Evolutionary conservation across 345 rosid genomes (phyloP), one percentile per base, ranked within the genome.

Genomic region (Zanthoxylum bungeanum): DNA sequence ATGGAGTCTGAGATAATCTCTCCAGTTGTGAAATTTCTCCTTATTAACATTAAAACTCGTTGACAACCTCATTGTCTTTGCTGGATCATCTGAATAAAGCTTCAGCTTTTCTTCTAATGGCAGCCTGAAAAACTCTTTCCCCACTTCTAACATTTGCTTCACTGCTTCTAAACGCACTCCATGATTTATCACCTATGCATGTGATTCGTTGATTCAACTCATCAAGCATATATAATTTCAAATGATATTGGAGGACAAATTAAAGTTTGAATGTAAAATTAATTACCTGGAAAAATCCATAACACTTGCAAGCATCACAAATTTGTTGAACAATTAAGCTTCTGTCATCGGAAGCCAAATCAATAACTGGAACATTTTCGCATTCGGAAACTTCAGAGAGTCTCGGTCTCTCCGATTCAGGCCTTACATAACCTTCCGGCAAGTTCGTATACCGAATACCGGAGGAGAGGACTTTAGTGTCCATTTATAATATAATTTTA

Each of bases 91-190:
- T 0, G 98, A 93, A 70, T 91, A 89, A 0, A 89, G 70, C 85
- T 93, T 93, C 86, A 93, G 44, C 78, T 88, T 91, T 81, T 93
- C 98, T 73, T 89, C 97, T 70, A 85, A 49, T 4, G 97, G 88
- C 72, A 93, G 64, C 44, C 61, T 49, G 60, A 93, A 93, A 76
- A 93, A 89, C 31, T 82, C 93, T 7, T 47, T 60, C 1, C 84
- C 93, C 62, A 87, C 89, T 56, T 51, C 70, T 7, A 83, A 37
- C 87, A 89, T 88, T 27, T 58, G 75, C 39, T 79, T 84, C 76
- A 77, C 75, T 1, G 63, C 33, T 51, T 83, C 83, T 59, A 57
- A 56, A 1, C 77, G 4, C 37, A 93, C 86, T 40, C 91, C 87
- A 24, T 91, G 98, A 75, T 91, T 91, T 24, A 83, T 85, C 14